A percentile compares a stretch with the other conserved stretches of the same genome.
Conservation (phyloP, 345 rosid genomes). For the Kandelia obovata region DNA sequence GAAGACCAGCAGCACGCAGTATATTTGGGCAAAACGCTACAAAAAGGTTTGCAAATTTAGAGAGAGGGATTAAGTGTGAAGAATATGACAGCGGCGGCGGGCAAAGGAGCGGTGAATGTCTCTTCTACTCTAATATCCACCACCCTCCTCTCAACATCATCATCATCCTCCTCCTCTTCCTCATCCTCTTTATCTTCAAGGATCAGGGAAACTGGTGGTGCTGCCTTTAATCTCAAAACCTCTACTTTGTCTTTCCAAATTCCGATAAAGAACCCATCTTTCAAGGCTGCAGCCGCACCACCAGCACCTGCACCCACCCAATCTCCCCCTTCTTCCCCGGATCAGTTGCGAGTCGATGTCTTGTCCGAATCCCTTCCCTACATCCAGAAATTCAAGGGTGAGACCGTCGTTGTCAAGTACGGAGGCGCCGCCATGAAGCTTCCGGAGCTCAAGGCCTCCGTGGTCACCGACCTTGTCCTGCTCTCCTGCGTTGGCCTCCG, state of each 20-base stretch:
- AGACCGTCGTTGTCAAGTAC: constrained; percentile 84
- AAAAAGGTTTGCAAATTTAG: too few relatives aligned
- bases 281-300: constrained; percentile 36
- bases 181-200: not conserved
- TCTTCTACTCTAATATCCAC: too few relatives aligned
- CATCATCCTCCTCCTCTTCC: not conserved
- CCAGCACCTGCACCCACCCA: too few relatives aligned
- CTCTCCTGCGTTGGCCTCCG: constrained; percentile 86
- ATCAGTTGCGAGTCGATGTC: constrained; percentile 59
- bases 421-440: constrained; percentile 97
- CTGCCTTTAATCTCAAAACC: not conserved
- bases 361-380: constrained; percentile 90
- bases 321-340: too few relatives aligned
- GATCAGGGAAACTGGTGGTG: not conserved
- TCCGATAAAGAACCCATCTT: not conserved
- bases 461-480: constrained; percentile 76
- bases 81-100: too few relatives aligned
- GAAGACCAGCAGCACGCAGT: too few relatives aligned
- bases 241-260: not conserved
- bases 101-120: too few relatives aligned
- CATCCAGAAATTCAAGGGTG: constrained; percentile 86
- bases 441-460: constrained; percentile 63
- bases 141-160: too few relatives aligned
- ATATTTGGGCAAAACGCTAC: too few relatives aligned
- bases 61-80: too few relatives aligned